Percentiles rank a stretch among this genome's conserved stretches.
These are phyloP conservation scores for Globisporangium barbulae DNA, from an alignment of 352 stramenopile genomes.

Conservation along the genomic window DNA sequence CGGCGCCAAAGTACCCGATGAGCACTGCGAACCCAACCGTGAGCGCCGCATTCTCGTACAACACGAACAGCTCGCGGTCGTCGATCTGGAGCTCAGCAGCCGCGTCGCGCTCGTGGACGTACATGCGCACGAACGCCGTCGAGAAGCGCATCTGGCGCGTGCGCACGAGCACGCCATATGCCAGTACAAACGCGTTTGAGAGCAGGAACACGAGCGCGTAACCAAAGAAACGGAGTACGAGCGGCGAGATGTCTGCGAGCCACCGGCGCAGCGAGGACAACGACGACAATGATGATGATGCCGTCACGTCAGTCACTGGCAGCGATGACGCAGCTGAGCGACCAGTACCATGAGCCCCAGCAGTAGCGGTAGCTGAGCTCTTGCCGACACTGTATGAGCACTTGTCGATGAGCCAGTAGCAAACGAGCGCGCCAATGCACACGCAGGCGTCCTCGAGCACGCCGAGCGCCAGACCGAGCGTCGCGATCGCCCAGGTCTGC, in stretches of 20 bases:
- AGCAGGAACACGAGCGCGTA: conserved; percentile 31
- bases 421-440: conserved; percentile 20
- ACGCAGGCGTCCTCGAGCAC: conserved; percentile 51
- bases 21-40: conserved; percentile 30
- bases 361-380: background rate
- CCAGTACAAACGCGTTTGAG: conserved; percentile 20
- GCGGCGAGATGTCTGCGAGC: background rate
- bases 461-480: conserved; percentile 36
- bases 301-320: background rate
- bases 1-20: conserved; percentile 34
- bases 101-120: conserved; percentile 39
- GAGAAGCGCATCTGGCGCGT: conserved; percentile 57
- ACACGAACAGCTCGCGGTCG: conserved; percentile 34
- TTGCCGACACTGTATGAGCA: background rate
- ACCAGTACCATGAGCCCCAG: too few relatives aligned
- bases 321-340: background rate
- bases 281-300: conserved; percentile 3
- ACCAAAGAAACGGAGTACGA: conserved; percentile 26
- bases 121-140: conserved; percentile 41
- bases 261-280: background rate
- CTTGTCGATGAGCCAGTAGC: conserved; percentile 34
- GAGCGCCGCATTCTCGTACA: conserved; percentile 29
- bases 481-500: conserved; percentile 26
- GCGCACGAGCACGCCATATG: conserved; percentile 48
- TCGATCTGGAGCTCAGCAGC: conserved; percentile 41